Conservation (phyloP, 108 stramenopile species). For the Conticribra guillardii region DNA sequence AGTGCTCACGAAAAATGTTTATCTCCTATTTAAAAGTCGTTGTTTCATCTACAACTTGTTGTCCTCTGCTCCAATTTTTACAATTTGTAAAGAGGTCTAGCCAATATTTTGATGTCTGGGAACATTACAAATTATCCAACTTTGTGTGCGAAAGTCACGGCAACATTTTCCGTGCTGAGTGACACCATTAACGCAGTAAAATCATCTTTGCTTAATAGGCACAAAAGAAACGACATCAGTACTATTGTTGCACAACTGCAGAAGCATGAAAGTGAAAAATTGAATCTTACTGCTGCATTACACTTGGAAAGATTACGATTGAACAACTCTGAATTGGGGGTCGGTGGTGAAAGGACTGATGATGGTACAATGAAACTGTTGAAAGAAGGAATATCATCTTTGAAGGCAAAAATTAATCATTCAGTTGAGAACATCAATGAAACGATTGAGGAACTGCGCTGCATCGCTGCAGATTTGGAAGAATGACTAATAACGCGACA, state of each 20-base stretch:
- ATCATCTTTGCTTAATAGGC: slow-evolving; percentile 18
- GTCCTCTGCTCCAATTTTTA: not conserved
- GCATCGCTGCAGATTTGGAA: slow-evolving; percentile 44
- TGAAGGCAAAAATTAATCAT: slow-evolving; percentile 48
- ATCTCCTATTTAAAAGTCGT: not conserved
- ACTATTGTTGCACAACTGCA: slow-evolving; percentile 57
- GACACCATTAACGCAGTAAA: slow-evolving; percentile 69
- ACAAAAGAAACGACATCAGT: slow-evolving; percentile 29
- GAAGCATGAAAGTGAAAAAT: slow-evolving; percentile 72
- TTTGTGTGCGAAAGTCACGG: slow-evolving; percentile 71
- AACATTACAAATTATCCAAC: slow-evolving; percentile 72
- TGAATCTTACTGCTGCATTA: slow-evolving; percentile 80
- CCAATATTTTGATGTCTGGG: slow-evolving; percentile 57
- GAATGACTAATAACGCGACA: no score
- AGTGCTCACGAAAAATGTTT: slow-evolving; percentile 17
- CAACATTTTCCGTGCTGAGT: slow-evolving; percentile 77
- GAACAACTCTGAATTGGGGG: slow-evolving; percentile 28
- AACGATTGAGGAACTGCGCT: slow-evolving; percentile 77
- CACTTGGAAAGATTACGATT: slow-evolving; percentile 82
- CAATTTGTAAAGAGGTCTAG: slow-evolving; percentile 51
- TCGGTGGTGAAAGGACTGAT: slow-evolving; percentile 26
- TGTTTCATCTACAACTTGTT: not conserved
- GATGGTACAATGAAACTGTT: slow-evolving; percentile 45
- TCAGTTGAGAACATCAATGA: slow-evolving; percentile 74
- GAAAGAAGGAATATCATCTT: slow-evolving; percentile 51